A percentile compares a stretch with the other conserved stretches of the same genome.
Evolutionary conservation across 1,139 yeast species (phyloP).

Genomic region (Cylindricascospora bacillispora): DNA sequence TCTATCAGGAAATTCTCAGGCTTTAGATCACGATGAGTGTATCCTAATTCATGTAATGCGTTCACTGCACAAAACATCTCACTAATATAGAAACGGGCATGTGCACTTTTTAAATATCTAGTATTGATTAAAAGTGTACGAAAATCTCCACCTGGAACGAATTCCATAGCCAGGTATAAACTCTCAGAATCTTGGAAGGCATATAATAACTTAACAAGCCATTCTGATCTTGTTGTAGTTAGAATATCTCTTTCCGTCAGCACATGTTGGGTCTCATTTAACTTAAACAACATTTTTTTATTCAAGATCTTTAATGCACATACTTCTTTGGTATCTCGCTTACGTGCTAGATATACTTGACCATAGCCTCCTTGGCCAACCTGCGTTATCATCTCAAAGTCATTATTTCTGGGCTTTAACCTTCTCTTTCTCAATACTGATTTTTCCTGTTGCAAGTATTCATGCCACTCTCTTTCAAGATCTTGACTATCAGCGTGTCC

Average conservation of each 20-base stretch:
- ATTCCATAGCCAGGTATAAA: conserved; percentile 95
- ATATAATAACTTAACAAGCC: conserved; percentile 87
- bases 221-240: conserved; percentile 87
- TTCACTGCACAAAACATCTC: conserved; percentile 96
- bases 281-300: conserved; percentile 71
- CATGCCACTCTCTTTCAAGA: conserved; percentile 48
- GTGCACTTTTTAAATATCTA: conserved; percentile 84
- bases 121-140: conserved; percentile 89
- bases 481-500: conserved; percentile 34
- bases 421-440: conserved; percentile 79
- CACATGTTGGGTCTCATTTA: conserved; percentile 93
- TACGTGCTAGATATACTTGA: conserved; percentile 87
- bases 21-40: conserved; percentile 92
- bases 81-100: conserved; percentile 85
- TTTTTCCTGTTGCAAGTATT: conserved; percentile 74
- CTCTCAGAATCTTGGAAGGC: conserved; percentile 91
- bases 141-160: conserved; percentile 98
- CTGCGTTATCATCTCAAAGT: conserved; percentile 91
- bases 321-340: conserved; percentile 87
- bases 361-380: conserved; percentile 99
- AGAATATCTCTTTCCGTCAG: conserved; percentile 92
- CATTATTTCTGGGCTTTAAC: conserved; percentile 84
- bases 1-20: conserved; percentile 96
- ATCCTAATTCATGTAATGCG: conserved; percentile 87
- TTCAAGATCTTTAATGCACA: conserved; percentile 91